These are phyloP conservation scores for Arthrobotrys entomopaga DNA, from an alignment of 2,329 filamentous ascomycete species.

Conservation along the genomic window DNA sequence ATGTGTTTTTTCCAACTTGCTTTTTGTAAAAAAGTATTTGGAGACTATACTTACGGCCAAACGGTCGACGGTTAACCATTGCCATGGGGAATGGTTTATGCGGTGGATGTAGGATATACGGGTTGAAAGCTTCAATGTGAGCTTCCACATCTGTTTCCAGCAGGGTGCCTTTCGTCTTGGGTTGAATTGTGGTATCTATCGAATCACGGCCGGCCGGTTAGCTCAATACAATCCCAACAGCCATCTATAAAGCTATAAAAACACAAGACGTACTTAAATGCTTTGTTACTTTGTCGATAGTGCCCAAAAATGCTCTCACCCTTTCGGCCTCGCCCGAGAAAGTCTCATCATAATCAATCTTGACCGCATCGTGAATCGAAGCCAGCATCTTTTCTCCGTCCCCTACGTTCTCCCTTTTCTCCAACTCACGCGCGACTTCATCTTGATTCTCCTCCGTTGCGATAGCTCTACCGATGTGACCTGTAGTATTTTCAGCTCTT, in stretches of 20 bases:
- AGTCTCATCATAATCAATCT: conserved; percentile 43
- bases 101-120: conserved; percentile 70
- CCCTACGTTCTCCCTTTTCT: not conserved
- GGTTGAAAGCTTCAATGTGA: conserved; percentile 71
- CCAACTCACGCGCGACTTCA: conserved; percentile 25
- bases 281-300: conserved; percentile 34
- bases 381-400: conserved; percentile 15
- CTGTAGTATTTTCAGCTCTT: conserved; percentile 15
- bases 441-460: conserved; percentile 51
- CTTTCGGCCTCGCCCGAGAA: conserved; percentile 37
- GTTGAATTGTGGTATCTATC: conserved; percentile 68
- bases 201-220: no score
- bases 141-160: conserved; percentile 68
- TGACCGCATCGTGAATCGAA: conserved; percentile 15
- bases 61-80: conserved; percentile 75
- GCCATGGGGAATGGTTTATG: conserved; percentile 75
- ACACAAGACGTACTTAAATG: conserved; percentile 35
- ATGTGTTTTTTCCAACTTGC: conserved; percentile 61
- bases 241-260: no score
- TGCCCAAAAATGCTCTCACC: conserved; percentile 24
- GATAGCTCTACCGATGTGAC: conserved; percentile 36
- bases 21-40: not conserved
- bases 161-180: conserved; percentile 61
- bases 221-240: no score
- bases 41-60: conserved; percentile 24